Base-by-base conservation (phyloP, 768 basidiomycete species). In the Mycena leptocephala region DNA sequence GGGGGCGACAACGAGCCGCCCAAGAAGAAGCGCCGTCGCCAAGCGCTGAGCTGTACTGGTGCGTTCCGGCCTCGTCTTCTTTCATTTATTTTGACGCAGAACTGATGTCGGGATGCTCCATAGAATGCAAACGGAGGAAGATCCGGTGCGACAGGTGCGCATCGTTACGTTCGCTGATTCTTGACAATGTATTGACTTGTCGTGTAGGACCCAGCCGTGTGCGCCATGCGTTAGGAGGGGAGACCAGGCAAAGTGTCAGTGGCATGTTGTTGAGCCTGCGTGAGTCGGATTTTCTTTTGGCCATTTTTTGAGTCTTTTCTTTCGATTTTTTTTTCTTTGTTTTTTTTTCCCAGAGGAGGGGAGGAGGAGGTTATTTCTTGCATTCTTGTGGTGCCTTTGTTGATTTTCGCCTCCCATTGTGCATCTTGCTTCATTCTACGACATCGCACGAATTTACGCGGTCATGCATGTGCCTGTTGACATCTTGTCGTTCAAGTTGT, bases 21-120 rank as follows among this genome's bases (percentile, higher is more conserved):
- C 20, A 96, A 95, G 89, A 95, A 95, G 90, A 96, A 95, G 84
- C 88, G 95, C 66, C 89, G 95, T 66, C 87, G 95, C 56, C 95
- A 96, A 82, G 95, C 95, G 46, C 85, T 96, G 79, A 96, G 95
- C 81, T 96, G 95, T 84, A 96, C 95, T 67, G 95, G 95, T 95
- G 83, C 74, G 76, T 83, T 77, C 61, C 74, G 71, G 18, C 3
- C n/a, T 48, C 18, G 9, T 37, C 24, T 39, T 62, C 37, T n/a
- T n/a, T 18, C 32, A 20, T 32, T 72, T 46, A 73, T 58, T 67
- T 75, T 79, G 79, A 81, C 82, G 80, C 37, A 46, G 66, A 59
- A 70, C 72, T 75, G 53, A 65, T 66, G 51, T n/a, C 30, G 30
- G 28, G 39, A 61, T 61, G 33, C 20, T 18, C 22, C 69, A 61